These are phyloP conservation scores for Kurtzmaniella quercitrusa DNA, from an alignment of 1,139 yeast species.

Conservation along the genomic window DNA sequence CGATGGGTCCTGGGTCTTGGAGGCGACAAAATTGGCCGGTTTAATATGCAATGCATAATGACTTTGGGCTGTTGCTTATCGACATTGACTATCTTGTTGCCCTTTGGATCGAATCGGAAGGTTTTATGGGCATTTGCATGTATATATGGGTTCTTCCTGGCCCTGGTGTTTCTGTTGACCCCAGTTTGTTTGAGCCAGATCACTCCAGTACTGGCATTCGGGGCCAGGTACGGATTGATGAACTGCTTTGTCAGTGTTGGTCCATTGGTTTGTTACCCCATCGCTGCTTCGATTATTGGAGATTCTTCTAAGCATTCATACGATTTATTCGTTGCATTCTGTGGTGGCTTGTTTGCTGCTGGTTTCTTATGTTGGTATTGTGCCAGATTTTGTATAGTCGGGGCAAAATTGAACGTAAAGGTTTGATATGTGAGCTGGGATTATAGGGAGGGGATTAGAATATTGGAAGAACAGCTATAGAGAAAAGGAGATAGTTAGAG, in stretches of 20 bases:
- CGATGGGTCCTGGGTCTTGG: conserved; percentile 54
- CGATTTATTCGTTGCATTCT: conserved; percentile 21
- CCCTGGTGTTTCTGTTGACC: conserved; percentile 43
- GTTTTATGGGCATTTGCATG: conserved; percentile 45
- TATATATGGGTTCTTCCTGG: conserved; percentile 50
- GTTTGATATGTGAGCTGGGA: too few relatives aligned
- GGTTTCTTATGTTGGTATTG: conserved; percentile 19
- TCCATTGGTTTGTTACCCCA: conserved; percentile 43
- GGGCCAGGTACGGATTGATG: conserved; percentile 44
- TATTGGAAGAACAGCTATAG: too few relatives aligned
- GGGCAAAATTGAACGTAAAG: conserved; percentile 18
- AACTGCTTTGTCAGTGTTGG: conserved; percentile 40
- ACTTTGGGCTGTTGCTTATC: conserved; percentile 37
- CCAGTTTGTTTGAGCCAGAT: conserved; percentile 51
- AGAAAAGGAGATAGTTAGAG: too few relatives aligned
- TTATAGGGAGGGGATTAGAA: too few relatives aligned
- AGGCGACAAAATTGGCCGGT: conserved; percentile 53
- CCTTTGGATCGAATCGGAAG: conserved; percentile 42
- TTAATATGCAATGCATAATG: conserved; percentile 47
- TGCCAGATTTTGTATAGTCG: conserved; percentile 20
- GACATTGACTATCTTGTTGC: conserved; percentile 47
- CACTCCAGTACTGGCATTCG: conserved; percentile 46
- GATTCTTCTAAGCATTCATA: conserved; percentile 21
- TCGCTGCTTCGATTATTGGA: conserved; percentile 48
- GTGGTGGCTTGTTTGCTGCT: conserved; percentile 17